Percentiles rank a stretch among this genome's conserved stretches.
These are phyloP conservation scores for Begonia loranthoides DNA, from an alignment of 306 rosid species.

Conservation along the genomic window DNA sequence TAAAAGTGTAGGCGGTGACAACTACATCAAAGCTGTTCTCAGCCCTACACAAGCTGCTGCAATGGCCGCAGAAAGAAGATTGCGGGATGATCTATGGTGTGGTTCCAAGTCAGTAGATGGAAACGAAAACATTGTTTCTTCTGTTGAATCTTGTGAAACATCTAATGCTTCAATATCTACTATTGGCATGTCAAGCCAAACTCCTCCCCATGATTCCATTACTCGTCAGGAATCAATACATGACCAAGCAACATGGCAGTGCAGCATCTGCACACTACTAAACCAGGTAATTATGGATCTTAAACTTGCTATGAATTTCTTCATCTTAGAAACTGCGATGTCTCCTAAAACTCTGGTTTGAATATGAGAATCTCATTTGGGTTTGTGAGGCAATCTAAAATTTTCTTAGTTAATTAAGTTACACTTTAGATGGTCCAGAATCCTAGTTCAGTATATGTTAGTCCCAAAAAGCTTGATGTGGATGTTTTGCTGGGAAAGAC, in stretches of 20 bases:
- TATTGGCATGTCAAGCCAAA: constrained; percentile 9
- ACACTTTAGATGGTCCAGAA: too few species aligned
- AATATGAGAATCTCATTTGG: too few species aligned
- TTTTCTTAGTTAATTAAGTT: too few species aligned
- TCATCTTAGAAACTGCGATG: neutral
- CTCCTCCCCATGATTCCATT: constrained; percentile 4
- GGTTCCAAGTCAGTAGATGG: constrained; percentile 25
- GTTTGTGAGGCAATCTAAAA: too few species aligned
- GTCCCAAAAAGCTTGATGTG: too few species aligned
- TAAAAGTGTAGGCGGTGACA: constrained; percentile 41
- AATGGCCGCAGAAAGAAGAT: constrained; percentile 55
- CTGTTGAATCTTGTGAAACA: constrained; percentile 17
- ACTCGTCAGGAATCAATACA: constrained; percentile 9
- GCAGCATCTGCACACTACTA: constrained; percentile 32
- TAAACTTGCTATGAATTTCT: neutral
- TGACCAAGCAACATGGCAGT: constrained; percentile 29
- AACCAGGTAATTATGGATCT: constrained; percentile 24
- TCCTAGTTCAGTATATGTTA: too few species aligned
- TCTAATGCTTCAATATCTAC: constrained; percentile 7
- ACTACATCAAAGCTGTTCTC: constrained; percentile 27
- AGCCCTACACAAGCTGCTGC: constrained; percentile 62
- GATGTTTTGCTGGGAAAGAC: too few species aligned
- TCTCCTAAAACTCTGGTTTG: too few species aligned
- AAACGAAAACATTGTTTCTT: constrained; percentile 10
- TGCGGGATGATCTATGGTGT: constrained; percentile 55